These are phyloP conservation scores for Ogataea saltuana DNA, from an alignment of 805 yeast species.

Conservation along the genomic window DNA sequence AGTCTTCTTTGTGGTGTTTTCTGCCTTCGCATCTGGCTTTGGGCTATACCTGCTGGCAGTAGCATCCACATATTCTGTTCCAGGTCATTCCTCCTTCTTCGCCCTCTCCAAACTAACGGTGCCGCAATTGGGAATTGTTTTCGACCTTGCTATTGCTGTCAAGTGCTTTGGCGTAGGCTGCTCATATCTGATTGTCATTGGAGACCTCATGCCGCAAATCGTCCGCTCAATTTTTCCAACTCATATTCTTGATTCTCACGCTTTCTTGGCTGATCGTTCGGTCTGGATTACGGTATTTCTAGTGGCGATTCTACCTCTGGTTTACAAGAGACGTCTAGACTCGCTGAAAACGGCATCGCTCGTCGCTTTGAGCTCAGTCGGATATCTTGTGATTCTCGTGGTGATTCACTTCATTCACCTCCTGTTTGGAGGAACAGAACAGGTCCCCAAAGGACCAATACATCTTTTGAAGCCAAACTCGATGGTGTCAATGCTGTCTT, in stretches of 20 bases:
- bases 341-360: constrained; percentile 84
- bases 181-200: constrained; percentile 67
- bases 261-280: constrained; percentile 41
- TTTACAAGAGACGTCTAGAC: constrained; percentile 73
- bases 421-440: constrained; percentile 53
- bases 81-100: constrained; percentile 67
- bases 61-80: constrained; percentile 54
- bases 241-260: constrained; percentile 21
- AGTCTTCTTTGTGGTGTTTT: constrained; percentile 40
- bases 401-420: constrained; percentile 69
- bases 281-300: constrained; percentile 65
- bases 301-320: constrained; percentile 57
- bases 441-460: constrained; percentile 53
- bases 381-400: constrained; percentile 72
- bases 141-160: constrained; percentile 67
- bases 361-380: constrained; percentile 79
- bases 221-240: constrained; percentile 33
- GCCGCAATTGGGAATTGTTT: constrained; percentile 59
- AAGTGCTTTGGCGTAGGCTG: constrained; percentile 74
- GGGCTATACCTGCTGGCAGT: constrained; percentile 66
- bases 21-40: constrained; percentile 49
- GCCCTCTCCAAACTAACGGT: constrained; percentile 59
- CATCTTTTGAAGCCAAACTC: constrained; percentile 48
- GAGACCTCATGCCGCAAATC: constrained; percentile 69
- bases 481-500: constrained; percentile 53